A percentile compares a stretch with the other conserved stretches of the same genome.
These are phyloP conservation scores for Arctostaphylos glauca DNA, from an alignment of 148 eudicot species.

Conservation along the genomic window DNA sequence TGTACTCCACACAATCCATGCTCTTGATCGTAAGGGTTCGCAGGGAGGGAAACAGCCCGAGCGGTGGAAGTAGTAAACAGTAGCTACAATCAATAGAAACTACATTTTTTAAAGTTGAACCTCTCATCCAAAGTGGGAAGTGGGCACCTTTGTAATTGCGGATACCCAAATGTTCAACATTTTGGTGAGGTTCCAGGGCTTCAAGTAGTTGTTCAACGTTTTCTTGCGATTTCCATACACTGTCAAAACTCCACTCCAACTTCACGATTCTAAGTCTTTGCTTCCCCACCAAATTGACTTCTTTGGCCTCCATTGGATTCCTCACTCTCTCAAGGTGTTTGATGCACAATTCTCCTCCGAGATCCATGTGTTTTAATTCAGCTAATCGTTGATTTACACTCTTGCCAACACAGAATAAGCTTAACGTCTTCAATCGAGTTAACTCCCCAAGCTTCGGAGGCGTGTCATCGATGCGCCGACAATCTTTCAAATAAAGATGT, in stretches of 20 bases:
- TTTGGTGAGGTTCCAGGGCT: slow-evolving; percentile 2
- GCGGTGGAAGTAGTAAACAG: neutral
- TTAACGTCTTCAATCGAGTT: neutral
- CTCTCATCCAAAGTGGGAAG: neutral
- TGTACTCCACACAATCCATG: slow-evolving; percentile 5
- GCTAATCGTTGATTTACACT: neutral
- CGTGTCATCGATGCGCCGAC: neutral
- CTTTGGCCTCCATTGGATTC: neutral
- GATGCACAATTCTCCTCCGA: neutral
- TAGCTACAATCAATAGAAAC: neutral
- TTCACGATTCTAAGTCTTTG: neutral
- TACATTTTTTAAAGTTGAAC: neutral
- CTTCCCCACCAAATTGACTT: neutral
- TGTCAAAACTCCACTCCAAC: neutral
- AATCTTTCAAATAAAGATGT: neutral
- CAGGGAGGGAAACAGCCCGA: neutral
- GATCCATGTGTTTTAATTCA: neutral
- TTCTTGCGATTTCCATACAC: neutral
- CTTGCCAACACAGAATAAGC: neutral
- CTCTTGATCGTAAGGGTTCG: neutral
- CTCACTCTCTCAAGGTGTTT: slow-evolving; percentile 13
- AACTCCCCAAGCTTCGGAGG: slow-evolving; percentile 6
- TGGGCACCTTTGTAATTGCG: neutral
- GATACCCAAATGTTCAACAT: neutral
- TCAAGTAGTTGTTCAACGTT: neutral